Evolutionary conservation across 371 early-diverging fungal genomes (phyloP).

Genomic region (Saksenaea oblongispora): DNA sequence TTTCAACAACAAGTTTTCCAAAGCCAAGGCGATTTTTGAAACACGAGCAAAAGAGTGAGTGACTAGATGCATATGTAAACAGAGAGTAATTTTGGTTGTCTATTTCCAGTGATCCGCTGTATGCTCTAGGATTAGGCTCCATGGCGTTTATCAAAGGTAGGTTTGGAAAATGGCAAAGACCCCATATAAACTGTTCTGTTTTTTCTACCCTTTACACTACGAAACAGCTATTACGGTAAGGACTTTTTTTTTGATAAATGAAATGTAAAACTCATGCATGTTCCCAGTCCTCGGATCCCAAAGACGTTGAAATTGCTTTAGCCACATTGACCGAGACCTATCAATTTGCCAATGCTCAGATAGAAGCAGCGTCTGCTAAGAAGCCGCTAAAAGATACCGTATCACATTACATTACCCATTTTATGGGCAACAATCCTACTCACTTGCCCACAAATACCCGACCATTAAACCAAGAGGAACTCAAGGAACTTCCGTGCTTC

Average conservation of each 20-base stretch:
- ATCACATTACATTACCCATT: constrained; percentile 27
- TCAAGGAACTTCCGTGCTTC: constrained; percentile 25
- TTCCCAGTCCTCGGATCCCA: constrained; percentile 43
- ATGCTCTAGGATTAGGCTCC: constrained; percentile 39
- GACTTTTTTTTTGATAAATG: neutral
- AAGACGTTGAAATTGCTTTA: constrained; percentile 48
- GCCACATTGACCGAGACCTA: constrained; percentile 42
- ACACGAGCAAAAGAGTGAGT: constrained; percentile 25
- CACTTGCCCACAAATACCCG: constrained; percentile 29
- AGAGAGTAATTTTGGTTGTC: neutral
- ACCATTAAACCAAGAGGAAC: constrained; percentile 24
- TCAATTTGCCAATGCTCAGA: constrained; percentile 48
- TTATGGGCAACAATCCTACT: constrained; percentile 27
- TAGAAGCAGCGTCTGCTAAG: constrained; percentile 46
- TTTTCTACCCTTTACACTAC: neutral
- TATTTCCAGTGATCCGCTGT: constrained; percentile 33
- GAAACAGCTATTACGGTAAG: constrained; percentile 22
- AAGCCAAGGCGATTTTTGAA: constrained; percentile 33
- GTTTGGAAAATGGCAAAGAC: neutral
- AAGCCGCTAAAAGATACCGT: constrained; percentile 41
- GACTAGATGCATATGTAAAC: neutral
- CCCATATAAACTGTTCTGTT: neutral
- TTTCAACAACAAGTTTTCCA: constrained; percentile 54
- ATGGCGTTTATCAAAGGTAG: constrained; percentile 45
- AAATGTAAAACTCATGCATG: neutral